Base-by-base conservation (phyloP, 257 asterid genomes). In the Nicotiana obtusifolia region DNA sequence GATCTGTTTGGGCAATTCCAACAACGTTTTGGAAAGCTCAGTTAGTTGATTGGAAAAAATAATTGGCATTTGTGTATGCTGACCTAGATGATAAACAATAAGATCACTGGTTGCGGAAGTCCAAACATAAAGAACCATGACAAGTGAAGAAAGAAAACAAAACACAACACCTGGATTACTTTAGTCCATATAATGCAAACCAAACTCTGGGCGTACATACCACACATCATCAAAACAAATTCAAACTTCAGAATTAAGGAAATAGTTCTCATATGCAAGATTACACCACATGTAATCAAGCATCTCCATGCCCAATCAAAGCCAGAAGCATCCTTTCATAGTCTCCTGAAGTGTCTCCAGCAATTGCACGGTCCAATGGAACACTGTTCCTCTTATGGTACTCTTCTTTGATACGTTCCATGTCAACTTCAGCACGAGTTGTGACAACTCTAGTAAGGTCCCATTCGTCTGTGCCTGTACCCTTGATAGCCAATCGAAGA, bases 381-480 rank as follows among this genome's bases (percentile, higher is more conserved):
- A 90, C 84, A 20, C 97, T 93, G 88, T 92, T 95, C 57, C 97
- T 81, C 81, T 85, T 90, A 3, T 86, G 93, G 83, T 92, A 94
- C 57, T 90, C 92, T 81, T 89, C 95, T 83, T 89, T 92, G 85
- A 95, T 90, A 53, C 86, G 86, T 77, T 87, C 85, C 96, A 92
- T 85, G 83, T 89, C 90, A 64, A 83, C 89, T 89, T 95, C 99
- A 31, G 97, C 96, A 67, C 93, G 90, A 16, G 98, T 94, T 0
- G 90, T 91, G n/a, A 95, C 87, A 26, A 90, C 97, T 5, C 99
- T 92, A 54, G 98, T 93, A 54, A 95, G 93, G 79, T 92, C 94
- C 82, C 89, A 69, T 86, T 94, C 98, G 5, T 95, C 97, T 0
- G 98, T 95, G 22, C 99, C 99, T 31, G 81, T 44, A 82, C 49